These are phyloP conservation scores for Clonostachys solani DNA, from an alignment of 2,329 filamentous ascomycete species.

Conservation along the genomic window DNA sequence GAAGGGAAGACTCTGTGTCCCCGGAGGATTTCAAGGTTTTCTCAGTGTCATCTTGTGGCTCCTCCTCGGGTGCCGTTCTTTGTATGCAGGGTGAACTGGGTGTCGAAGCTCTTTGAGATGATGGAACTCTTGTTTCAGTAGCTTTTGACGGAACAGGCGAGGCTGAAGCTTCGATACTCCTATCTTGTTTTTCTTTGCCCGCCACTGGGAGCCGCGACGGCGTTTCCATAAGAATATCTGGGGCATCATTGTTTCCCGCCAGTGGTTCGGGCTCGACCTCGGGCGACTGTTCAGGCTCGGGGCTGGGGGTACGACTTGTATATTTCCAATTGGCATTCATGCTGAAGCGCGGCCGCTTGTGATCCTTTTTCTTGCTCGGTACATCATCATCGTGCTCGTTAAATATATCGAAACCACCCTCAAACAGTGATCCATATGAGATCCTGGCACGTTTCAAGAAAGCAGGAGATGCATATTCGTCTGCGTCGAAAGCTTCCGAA, in stretches of 20 bases:
- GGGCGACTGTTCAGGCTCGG: constrained; percentile 42
- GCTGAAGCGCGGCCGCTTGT: constrained; percentile 59
- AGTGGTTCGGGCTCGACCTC: constrained; percentile 10
- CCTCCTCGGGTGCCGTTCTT: too few relatives aligned
- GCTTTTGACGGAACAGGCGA: too few relatives aligned
- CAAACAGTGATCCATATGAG: constrained; percentile 64
- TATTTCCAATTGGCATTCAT: constrained; percentile 71
- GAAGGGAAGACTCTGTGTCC: too few relatives aligned
- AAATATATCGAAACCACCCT: constrained; percentile 62
- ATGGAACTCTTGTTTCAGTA: too few relatives aligned
- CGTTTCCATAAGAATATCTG: too few relatives aligned
- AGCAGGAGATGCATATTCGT: constrained; percentile 71
- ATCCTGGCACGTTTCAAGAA: constrained; percentile 70
- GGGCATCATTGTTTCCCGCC: constrained; percentile 5
- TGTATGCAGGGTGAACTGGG: too few relatives aligned
- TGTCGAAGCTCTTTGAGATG: too few relatives aligned
- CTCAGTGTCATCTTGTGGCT: too few relatives aligned
- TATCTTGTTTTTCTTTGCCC: too few relatives aligned
- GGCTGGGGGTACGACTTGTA: constrained; percentile 65
- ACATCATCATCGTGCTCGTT: constrained; percentile 55
- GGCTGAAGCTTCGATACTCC: too few relatives aligned
- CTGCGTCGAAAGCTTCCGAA: constrained; percentile 28
- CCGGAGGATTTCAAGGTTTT: too few relatives aligned
- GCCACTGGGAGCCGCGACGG: too few relatives aligned
- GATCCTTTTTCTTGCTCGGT: constrained; percentile 13